A percentile compares a stretch with the other conserved stretches of the same genome.
These are phyloP conservation scores for Rhipidocladum racemiflorum DNA, from an alignment of 176 grass and related monocot species.

Conservation along the genomic window DNA sequence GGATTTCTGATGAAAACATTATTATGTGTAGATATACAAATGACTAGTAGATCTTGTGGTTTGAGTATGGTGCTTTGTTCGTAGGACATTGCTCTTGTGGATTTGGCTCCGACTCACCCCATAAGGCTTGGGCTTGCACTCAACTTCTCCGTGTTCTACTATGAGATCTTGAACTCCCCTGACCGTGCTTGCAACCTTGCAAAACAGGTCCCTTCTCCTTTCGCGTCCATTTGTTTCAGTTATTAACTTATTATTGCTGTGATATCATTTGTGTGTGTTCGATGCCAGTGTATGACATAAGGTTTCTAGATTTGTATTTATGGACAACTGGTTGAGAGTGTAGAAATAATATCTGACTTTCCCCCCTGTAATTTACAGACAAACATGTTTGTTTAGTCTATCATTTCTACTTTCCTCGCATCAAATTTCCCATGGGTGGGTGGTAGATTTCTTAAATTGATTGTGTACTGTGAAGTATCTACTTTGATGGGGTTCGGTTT, in stretches of 20 bases:
- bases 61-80: neutral
- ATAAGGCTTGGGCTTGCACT: conserved; percentile 89
- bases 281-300: neutral
- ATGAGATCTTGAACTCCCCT: conserved; percentile 85
- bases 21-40: neutral
- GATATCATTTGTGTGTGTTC: neutral
- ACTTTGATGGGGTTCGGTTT: neutral
- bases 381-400: neutral
- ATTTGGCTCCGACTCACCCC: conserved; percentile 79
- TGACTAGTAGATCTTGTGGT: neutral
- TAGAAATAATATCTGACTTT: neutral
- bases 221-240: neutral
- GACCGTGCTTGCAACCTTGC: conserved; percentile 80
- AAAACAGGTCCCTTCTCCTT: conserved; percentile 52
- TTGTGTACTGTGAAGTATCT: neutral
- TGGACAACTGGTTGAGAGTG: neutral
- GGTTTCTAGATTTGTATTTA: neutral
- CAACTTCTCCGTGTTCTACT: conserved; percentile 92
- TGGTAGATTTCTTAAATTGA: neutral
- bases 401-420: neutral
- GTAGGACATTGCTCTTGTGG: conserved; percentile 72
- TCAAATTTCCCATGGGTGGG: neutral
- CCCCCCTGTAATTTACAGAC: neutral
- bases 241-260: neutral
- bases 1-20: neutral